Evolutionary conservation across 164 flowering plant species (phyloP), one percentile per base, ranked within the genome.

Genomic region (Saururus chinensis): DNA sequence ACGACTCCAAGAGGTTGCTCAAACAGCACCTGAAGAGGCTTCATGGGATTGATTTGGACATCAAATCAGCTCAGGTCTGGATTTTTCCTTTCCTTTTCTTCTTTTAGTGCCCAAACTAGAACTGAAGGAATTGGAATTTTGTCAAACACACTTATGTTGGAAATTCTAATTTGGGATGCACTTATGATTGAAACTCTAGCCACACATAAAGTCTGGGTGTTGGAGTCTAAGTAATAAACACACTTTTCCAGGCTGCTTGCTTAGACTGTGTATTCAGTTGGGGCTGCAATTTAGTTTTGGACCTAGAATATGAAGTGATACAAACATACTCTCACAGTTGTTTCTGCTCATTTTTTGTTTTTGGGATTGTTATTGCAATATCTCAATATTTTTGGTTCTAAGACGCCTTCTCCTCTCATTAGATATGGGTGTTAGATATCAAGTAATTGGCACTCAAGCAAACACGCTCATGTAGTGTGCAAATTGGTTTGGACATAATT

Each of bases 1-100:
- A 84, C 61, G 89, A 86, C 64, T 86, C 92, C 48, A 86, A 86
- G 80, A 70, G 87, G 25, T 78, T 86, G 17, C 78, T 86, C 64
- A 86, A 84, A 73, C 75, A 86, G 73, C 84, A 86, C 65, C 66
- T 86, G 71, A 84, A 82, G 64, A 68, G 81, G 59, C 75, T 86
- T 60, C 74, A 86, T 9, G 73, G 66, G 26, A 74, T 80, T 63
- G 76, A 78, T 26, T 72, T 83, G 51, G 78, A 73, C 64, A 86
- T 82, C 73, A 64, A 64, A 64, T 83, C 86, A 48, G 85, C 82
- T 55, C 88, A 85, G 83, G 91, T 85, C 37, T 30, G 37, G 37
- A 30, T 2, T 30, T 30, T 30, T 30, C 7, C 8, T 23, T 26
- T 21, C 22, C 8, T 30, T 30, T 17, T 16, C 19, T 58, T 58